Evolutionary conservation across 1,139 yeast species (phyloP).

Genomic region (Suhomyces maxii): DNA sequence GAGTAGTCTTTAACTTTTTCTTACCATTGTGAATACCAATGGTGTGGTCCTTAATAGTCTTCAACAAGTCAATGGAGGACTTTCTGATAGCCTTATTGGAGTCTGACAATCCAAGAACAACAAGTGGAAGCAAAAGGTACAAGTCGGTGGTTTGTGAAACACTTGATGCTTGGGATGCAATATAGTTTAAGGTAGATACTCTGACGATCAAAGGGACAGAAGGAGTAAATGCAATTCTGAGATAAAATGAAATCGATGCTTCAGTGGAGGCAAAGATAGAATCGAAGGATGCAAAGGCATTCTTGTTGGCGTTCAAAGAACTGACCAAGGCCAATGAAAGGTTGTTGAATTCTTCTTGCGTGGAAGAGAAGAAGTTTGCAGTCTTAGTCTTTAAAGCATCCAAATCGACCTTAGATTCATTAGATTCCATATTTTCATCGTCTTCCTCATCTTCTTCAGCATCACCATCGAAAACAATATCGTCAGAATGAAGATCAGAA

Average conservation of each 20-base stretch:
- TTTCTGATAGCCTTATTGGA: constrained; percentile 29
- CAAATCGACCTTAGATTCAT: constrained; percentile 18
- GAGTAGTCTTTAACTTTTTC: constrained; percentile 23
- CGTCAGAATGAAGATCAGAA: constrained; percentile 22
- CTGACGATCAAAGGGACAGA: constrained; percentile 59
- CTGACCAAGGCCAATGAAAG: constrained; percentile 36
- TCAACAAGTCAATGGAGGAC: constrained; percentile 26
- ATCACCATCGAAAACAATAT: constrained; percentile 24
- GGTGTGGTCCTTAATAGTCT: constrained; percentile 20
- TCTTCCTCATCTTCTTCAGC: constrained; percentile 20
- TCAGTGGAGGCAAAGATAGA: constrained; percentile 31
- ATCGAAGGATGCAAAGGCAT: constrained; percentile 21
- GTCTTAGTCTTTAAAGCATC: constrained; percentile 21
- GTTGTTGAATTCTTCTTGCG: constrained; percentile 41
- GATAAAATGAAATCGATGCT: constrained; percentile 52
- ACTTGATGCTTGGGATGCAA: constrained; percentile 37
- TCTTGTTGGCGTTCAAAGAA: constrained; percentile 25
- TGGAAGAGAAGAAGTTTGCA: constrained; percentile 42
- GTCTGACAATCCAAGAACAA: constrained; percentile 39
- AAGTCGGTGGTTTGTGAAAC: constrained; percentile 26
- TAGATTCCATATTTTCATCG: constrained; percentile 22
- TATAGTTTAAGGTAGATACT: constrained; percentile 42
- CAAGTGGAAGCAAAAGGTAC: constrained; percentile 39
- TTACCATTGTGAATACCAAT: constrained; percentile 19
- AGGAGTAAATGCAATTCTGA: constrained; percentile 58